These are phyloP conservation scores for Thraustochytrium sp. DNA, from an alignment of 352 stramenopile genomes.

Conservation along the genomic window DNA sequence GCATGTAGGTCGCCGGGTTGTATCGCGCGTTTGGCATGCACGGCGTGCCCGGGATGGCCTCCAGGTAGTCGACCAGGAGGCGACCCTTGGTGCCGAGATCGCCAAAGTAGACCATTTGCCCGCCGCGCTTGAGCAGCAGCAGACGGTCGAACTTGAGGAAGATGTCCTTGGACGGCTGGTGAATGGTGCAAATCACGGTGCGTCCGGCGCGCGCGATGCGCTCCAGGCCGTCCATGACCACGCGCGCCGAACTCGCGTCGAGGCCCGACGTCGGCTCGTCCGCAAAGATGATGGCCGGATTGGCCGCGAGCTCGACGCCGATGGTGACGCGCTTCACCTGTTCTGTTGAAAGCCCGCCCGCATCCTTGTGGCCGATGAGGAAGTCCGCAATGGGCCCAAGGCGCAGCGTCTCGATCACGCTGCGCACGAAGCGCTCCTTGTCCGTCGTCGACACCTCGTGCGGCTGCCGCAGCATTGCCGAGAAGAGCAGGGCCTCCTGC, in stretches of 20 bases:
- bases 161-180: conserved; percentile 72
- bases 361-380: conserved; percentile 53
- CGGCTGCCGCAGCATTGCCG: conserved; percentile 57
- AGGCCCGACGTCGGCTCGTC: conserved; percentile 61
- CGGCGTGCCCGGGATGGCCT: conserved; percentile 62
- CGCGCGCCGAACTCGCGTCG: conserved; percentile 54
- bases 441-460: conserved; percentile 16
- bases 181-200: conserved; percentile 77
- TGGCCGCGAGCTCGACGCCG: conserved; percentile 56
- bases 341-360: conserved; percentile 52
- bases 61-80: conserved; percentile 62
- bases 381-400: conserved; percentile 56
- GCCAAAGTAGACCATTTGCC: conserved; percentile 69
- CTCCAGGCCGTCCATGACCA: conserved; percentile 54
- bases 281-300: conserved; percentile 54
- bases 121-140: conserved; percentile 71
- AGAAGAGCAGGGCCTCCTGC: conserved; percentile 60
- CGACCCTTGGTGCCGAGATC: conserved; percentile 61
- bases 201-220: conserved; percentile 62
- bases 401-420: conserved; percentile 56
- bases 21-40: conserved; percentile 59
- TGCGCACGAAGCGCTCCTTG: conserved; percentile 53
- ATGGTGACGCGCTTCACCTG: conserved; percentile 58
- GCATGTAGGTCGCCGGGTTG: conserved; percentile 80
- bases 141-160: conserved; percentile 74